A percentile compares a stretch with the other conserved stretches of the same genome.
Conservation (phyloP, 164 flowering plant species). For the Annona cherimola region DNA sequence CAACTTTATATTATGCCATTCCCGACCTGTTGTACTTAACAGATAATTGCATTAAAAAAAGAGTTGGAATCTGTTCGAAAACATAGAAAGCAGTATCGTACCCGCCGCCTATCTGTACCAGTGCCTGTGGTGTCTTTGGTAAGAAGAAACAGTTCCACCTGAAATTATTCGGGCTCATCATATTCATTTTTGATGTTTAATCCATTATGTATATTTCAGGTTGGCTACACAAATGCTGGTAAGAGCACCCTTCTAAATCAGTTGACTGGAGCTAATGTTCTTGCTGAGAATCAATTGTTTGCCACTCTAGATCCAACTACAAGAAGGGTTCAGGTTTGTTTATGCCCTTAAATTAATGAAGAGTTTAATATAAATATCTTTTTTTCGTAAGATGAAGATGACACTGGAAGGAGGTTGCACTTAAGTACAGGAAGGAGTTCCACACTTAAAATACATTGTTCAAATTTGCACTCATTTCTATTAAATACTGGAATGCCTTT, state of each 20-base stretch:
- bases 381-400: too few species aligned
- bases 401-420: too few species aligned
- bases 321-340: constrained; percentile 87
- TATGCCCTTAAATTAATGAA: background rate
- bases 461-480: too few species aligned
- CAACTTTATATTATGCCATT: background rate
- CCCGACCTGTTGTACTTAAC: constrained; percentile 9
- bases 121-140: constrained; percentile 95
- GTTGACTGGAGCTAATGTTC: constrained; percentile 88
- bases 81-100: constrained; percentile 83
- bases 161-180: background rate
- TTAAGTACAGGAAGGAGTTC: too few species aligned
- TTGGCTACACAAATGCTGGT: constrained; percentile 98
- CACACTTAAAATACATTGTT: too few species aligned
- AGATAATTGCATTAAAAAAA: constrained; percentile 78
- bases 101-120: constrained; percentile 71
- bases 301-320: constrained; percentile 99
- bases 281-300: constrained; percentile 86
- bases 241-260: constrained; percentile 88
- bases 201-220: constrained; percentile 34
- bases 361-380: too few species aligned
- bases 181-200: background rate
- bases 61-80: constrained; percentile 87
- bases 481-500: too few species aligned
- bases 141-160: constrained; percentile 12